Conservation (phyloP, 2,329 filamentous ascomycete genomes). For the Colletotrichum zoysiae region DNA sequence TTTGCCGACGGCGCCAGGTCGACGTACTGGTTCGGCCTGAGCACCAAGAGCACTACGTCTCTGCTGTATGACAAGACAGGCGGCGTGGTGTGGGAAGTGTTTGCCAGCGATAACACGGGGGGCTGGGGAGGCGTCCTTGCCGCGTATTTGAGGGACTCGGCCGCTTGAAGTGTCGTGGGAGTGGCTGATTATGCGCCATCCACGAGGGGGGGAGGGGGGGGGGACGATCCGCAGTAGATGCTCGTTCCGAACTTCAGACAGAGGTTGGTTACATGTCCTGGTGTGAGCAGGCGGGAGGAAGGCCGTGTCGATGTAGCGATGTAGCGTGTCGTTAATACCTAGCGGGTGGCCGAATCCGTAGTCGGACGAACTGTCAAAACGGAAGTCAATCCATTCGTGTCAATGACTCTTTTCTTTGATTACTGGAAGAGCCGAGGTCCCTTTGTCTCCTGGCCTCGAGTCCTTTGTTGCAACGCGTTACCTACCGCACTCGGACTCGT, state of each 20-base stretch:
- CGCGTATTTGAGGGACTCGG: constrained; percentile 47
- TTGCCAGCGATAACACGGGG: constrained; percentile 45
- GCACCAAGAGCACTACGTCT: constrained; percentile 47
- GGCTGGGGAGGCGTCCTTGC: constrained; percentile 49
- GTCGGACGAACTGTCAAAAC: constrained; percentile 38
- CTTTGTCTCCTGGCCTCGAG: constrained; percentile 1
- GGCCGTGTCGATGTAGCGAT: constrained; percentile 1
- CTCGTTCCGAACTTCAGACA: constrained; percentile 22
- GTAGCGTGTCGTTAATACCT: not conserved
- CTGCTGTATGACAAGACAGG: constrained; percentile 47
- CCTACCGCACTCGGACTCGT: constrained; percentile 39
- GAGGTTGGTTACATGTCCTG: constrained; percentile 33
- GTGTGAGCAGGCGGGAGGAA: not conserved
- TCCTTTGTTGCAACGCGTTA: constrained; percentile 6
- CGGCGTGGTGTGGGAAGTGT: constrained; percentile 38
- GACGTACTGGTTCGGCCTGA: constrained; percentile 48
- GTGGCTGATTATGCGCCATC: constrained; percentile 12
- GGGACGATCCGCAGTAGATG: constrained; percentile 8
- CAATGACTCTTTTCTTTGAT: not conserved
- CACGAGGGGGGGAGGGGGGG: not conserved
- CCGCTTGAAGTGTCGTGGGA: constrained; percentile 6
- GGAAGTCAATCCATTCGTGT: constrained; percentile 13
- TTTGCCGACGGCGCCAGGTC: constrained; percentile 45
- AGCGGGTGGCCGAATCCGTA: not conserved
- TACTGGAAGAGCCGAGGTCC: constrained; percentile 25